Evolutionary conservation across 2,329 filamentous ascomycete species (phyloP), one percentile per base, ranked within the genome.

Genomic region (Aspergillus glaucus): DNA sequence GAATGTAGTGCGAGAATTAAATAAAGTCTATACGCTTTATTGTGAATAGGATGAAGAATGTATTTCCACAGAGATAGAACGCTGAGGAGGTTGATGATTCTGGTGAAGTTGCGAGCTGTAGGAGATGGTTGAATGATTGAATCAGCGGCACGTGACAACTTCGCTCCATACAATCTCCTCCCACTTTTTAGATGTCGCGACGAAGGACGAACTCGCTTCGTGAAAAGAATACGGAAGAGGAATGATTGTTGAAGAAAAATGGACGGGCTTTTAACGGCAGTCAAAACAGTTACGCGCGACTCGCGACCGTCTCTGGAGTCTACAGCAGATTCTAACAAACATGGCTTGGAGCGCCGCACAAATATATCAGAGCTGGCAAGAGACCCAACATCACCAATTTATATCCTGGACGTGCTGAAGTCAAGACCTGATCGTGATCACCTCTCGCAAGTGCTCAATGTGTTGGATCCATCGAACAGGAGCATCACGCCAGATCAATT

Each of bases 201-300:
- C 10, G 26, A 30, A 7, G 26, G 26, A 12, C 9, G 7, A 9
- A 21, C 19, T 51, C 6, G 34, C n/a, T n/a, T 15, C 40, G 10
- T 12, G 26, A 4, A 37, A 14, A 43, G 2, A 4, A n/a, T 3
- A 37, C 6, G 12, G 22, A 17, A 6, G 14, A 40, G 12, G 37
- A 40, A 21, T 3, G 37, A 10, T 10, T 40, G 5, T 6, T 17
- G 14, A 17, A 3, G 9, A 4, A 53, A 54, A 39, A 72, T 72
- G 69, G 69, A 72, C 46, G 63, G 56, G 7, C 62, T 72, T 45
- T 56, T 72, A 40, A 70, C 62, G 12, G 67, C 64, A 30, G 62
- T 70, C n/a, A 70, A 69, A 36, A 67, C 66, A 6, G 59, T 64
- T n/a, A 63, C 57, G 15, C 59, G 52, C 39, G 56, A 59, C 37